Conservation (phyloP, 768 basidiomycete species). For the Gloeopeniophorella convolvens region DNA sequence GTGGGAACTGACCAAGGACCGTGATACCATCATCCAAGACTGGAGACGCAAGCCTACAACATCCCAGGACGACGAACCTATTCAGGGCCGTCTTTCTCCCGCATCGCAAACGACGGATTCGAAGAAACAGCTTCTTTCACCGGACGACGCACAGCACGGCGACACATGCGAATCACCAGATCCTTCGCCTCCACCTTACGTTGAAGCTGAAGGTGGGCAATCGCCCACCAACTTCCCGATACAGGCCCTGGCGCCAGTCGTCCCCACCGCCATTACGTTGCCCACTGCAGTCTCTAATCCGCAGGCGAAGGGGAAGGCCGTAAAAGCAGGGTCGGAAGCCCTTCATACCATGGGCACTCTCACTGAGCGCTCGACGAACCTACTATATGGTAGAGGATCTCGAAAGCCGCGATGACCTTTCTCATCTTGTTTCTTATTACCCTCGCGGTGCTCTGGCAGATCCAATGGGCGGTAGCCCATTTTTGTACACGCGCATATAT, state of each 20-base stretch:
- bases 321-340: constrained; percentile 17
- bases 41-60: constrained; percentile 33
- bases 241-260: background rate
- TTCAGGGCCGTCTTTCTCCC: constrained; percentile 21
- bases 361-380: constrained; percentile 32
- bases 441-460: too few relatives aligned
- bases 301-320: constrained; percentile 20
- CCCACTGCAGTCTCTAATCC: constrained; percentile 20
- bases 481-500: too few relatives aligned
- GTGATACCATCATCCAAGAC: constrained; percentile 51
- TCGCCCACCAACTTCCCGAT: background rate
- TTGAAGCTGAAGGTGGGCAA: constrained; percentile 3
- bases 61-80: constrained; percentile 26
- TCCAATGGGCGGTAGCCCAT: too few relatives aligned
- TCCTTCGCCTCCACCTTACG: constrained; percentile 9
- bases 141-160: background rate
- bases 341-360: constrained; percentile 25
- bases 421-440: too few relatives aligned
- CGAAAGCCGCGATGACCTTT: constrained; percentile 12
- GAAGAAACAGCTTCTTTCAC: background rate
- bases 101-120: background rate
- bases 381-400: constrained; percentile 22
- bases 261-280: constrained; percentile 16
- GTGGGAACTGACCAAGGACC: constrained; percentile 64
- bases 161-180: constrained; percentile 2